Evolutionary conservation across 1,139 yeast genomes (phyloP).

Genomic region (Williopsis jadinii): DNA sequence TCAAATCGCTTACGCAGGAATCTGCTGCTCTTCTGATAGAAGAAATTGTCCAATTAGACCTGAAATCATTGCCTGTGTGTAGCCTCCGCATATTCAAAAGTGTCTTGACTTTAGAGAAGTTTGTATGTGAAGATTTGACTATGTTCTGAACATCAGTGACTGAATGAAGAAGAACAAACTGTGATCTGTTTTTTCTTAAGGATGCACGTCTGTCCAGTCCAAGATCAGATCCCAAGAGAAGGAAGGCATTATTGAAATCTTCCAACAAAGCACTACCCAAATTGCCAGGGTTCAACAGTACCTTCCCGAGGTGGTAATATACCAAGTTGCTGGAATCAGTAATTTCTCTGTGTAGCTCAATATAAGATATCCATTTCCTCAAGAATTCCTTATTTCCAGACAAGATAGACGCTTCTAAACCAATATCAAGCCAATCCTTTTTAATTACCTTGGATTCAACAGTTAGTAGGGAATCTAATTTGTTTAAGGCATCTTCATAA

Average conservation of each 20-base stretch:
- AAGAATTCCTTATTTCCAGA: slow-evolving; percentile 50
- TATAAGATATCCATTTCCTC: slow-evolving; percentile 45
- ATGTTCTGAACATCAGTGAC: slow-evolving; percentile 49
- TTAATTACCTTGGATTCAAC: slow-evolving; percentile 23
- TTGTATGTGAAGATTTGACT: slow-evolving; percentile 19
- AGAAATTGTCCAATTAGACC: slow-evolving; percentile 53
- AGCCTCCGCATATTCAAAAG: slow-evolving; percentile 30
- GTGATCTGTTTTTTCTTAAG: slow-evolving; percentile 46
- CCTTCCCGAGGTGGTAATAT: slow-evolving; percentile 60
- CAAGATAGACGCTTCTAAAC: slow-evolving; percentile 67
- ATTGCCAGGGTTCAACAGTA: slow-evolving; percentile 35
- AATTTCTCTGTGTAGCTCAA: slow-evolving; percentile 34
- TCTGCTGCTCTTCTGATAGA: slow-evolving; percentile 55
- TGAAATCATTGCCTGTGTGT: slow-evolving; percentile 56
- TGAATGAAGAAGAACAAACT: slow-evolving; percentile 63
- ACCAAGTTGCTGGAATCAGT: slow-evolving; percentile 51
- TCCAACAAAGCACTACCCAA: slow-evolving; percentile 28
- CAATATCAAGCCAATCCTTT: slow-evolving; percentile 56
- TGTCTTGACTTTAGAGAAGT: slow-evolving; percentile 20
- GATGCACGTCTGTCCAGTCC: slow-evolving; percentile 59
- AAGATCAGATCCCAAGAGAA: slow-evolving; percentile 51
- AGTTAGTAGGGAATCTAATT: slow-evolving; percentile 21
- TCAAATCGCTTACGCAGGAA: slow-evolving; percentile 31
- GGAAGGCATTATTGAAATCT: slow-evolving; percentile 45
- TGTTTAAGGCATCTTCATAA: slow-evolving; percentile 40